Conservation (phyloP, 1,284 basidiomycete genomes). For the Ganoderma leucocontextum region DNA sequence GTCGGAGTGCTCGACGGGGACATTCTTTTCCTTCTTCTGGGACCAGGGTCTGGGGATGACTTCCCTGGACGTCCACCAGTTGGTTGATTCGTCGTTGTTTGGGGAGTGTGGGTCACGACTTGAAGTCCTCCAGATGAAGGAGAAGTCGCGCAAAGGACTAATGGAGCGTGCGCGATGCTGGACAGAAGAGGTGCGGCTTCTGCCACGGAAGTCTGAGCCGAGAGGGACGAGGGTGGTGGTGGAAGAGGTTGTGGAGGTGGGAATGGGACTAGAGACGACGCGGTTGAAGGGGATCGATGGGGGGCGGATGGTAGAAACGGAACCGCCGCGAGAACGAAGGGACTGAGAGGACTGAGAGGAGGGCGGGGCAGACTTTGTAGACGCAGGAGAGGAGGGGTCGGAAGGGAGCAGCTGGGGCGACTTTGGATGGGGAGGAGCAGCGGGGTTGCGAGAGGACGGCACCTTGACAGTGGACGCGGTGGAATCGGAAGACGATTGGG, state of each 20-base stretch:
- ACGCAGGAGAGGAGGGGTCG: background rate
- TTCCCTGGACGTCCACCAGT: constrained; percentile 44
- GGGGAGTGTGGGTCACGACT: constrained; percentile 28
- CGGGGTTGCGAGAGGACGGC: constrained; percentile 26
- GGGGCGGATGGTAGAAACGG: constrained; percentile 36
- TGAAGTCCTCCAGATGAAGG: constrained; percentile 29
- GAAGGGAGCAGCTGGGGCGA: constrained; percentile 7
- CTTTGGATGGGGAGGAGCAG: constrained; percentile 12
- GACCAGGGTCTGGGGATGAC: constrained; percentile 43
- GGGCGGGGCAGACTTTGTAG: constrained; percentile 16
- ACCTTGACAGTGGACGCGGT: constrained; percentile 21
- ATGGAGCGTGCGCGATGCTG: constrained; percentile 31
- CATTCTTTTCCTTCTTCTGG: constrained; percentile 42
- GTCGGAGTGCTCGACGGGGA: constrained; percentile 59
- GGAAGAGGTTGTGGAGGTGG: constrained; percentile 21
- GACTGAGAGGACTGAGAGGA: constrained; percentile 22
- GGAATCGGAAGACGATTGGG: constrained; percentile 20
- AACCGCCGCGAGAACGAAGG: constrained; percentile 27
- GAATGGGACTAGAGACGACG: constrained; percentile 37
- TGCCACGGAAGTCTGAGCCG: constrained; percentile 21
- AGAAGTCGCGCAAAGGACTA: constrained; percentile 35
- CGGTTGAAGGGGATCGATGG: constrained; percentile 33
- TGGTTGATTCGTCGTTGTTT: constrained; percentile 33
- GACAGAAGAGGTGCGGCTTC: constrained; percentile 27
- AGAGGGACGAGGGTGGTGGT: constrained; percentile 27